Percentiles rank a stretch among this genome's conserved stretches.
Evolutionary conservation across 169 alveolate species (phyloP).

Genomic region (Plasmodium blacklocki): DNA sequence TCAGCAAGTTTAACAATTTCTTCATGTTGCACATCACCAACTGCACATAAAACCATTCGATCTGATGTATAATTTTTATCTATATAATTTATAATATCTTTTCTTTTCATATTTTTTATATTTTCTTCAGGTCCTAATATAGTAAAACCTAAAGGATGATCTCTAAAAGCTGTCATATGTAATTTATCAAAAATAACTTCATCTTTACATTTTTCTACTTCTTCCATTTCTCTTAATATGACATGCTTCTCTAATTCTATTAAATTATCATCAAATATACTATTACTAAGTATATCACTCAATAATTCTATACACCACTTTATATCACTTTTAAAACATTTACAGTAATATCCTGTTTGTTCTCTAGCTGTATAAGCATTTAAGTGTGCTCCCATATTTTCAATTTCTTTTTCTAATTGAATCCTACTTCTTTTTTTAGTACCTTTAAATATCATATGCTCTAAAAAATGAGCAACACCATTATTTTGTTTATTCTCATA

Average conservation of each 20-base stretch:
- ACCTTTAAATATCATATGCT: slow-evolving; percentile 98
- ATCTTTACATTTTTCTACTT: slow-evolving; percentile 92
- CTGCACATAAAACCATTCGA: slow-evolving; percentile 92
- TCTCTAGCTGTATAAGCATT: slow-evolving; percentile 99
- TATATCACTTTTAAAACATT: slow-evolving; percentile 89
- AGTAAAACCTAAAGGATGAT: slow-evolving; percentile 94
- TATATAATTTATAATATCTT: slow-evolving; percentile 92
- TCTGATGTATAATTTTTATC: slow-evolving; percentile 93
- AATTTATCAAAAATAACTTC: slow-evolving; percentile 95
- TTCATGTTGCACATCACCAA: slow-evolving; percentile 93
- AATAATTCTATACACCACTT: slow-evolving; percentile 93
- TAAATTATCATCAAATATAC: slow-evolving; percentile 88
- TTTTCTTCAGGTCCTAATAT: slow-evolving; percentile 92
- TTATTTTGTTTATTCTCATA: slow-evolving; percentile 93
- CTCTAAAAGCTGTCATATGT: slow-evolving; percentile 92
- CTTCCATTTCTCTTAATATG: slow-evolving; percentile 95
- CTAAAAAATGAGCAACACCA: slow-evolving; percentile 98
- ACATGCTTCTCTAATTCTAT: slow-evolving; percentile 94
- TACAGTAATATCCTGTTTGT: slow-evolving; percentile 94
- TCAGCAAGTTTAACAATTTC: slow-evolving; percentile 86
- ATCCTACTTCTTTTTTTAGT: slow-evolving; percentile 92
- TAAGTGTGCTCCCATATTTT: slow-evolving; percentile 96
- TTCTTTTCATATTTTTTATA: slow-evolving; percentile 88
- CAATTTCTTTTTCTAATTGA: slow-evolving; percentile 95
- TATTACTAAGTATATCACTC: slow-evolving; percentile 93